phyloP scores from a whole-genome alignment of 495 filamentous ascomycete species.

The Penicillium macrosclerotiorum region DNA sequence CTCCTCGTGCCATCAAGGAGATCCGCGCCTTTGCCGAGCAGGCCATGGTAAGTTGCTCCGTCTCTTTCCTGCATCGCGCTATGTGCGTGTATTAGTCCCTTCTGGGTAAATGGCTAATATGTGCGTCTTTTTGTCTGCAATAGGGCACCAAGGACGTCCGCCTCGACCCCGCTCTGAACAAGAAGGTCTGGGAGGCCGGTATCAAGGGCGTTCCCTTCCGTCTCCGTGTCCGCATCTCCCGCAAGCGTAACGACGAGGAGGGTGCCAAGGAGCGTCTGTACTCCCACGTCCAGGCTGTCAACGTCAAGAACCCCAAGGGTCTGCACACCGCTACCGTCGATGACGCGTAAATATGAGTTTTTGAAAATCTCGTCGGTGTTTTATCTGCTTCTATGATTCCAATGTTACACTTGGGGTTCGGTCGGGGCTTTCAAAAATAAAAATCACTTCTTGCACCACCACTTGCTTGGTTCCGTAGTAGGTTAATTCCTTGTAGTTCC shows the following conservation, averaged over 20 bases:
- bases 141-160: conserved; percentile 98
- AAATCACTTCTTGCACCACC: conserved; percentile 25
- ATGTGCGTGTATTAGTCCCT: not conserved
- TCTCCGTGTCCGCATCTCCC: conserved; percentile 94
- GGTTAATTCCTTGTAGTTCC: not conserved
- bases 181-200: conserved; percentile 99
- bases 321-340: conserved; percentile 80
- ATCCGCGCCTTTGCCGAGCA: conserved; percentile 87
- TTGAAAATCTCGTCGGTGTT: conserved; percentile 11
- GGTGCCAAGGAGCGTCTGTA: conserved; percentile 97
- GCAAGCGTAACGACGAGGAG: conserved; percentile 99
- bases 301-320: conserved; percentile 98
- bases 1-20: conserved; percentile 97
- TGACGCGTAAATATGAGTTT: conserved; percentile 42
- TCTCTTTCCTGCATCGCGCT: not conserved
- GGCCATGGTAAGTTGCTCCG: conserved; percentile 78
- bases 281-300: conserved; percentile 98
- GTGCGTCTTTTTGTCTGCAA: not conserved
- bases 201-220: conserved; percentile 98
- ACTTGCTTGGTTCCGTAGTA: conserved; percentile 7
- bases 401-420: conserved; percentile 27
- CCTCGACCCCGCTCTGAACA: conserved; percentile 96
- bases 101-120: too few relatives aligned
- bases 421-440: conserved; percentile 31
- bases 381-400: conserved; percentile 33